Evolutionary conservation across 768 basidiomycete genomes (phyloP).

Genomic region (Termitomyces sp.): DNA sequence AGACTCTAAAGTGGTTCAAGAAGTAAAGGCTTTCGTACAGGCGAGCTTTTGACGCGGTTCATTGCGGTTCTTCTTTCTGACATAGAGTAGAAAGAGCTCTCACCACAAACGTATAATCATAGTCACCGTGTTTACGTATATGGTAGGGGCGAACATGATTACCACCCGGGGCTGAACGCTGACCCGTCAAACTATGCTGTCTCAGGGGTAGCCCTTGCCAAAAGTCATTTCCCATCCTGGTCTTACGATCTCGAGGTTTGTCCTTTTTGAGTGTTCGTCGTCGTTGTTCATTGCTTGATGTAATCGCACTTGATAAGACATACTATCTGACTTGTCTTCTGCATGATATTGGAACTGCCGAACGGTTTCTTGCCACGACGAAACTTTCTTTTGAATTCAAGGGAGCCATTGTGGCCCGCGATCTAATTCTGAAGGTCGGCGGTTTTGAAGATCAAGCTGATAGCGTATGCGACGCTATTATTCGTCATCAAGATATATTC

Average conservation of each 20-base stretch:
- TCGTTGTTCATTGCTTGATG: not conserved
- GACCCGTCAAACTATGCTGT: not conserved
- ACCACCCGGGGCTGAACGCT: not conserved
- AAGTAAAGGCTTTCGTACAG: conserved; percentile 37
- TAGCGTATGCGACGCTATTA: conserved; percentile 47
- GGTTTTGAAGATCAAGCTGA: conserved; percentile 49
- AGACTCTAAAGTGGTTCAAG: conserved; percentile 32
- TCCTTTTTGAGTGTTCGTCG: not conserved
- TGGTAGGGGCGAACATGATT: conserved; percentile 26
- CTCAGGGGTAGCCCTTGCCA: conserved; percentile 43
- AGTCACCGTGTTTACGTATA: conserved; percentile 48
- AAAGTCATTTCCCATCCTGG: conserved; percentile 45
- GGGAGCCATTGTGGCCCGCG: conserved; percentile 49
- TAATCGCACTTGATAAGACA: conserved; percentile 24
- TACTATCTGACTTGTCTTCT: conserved; percentile 49
- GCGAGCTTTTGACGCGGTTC: conserved; percentile 15
- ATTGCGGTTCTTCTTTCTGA: not conserved
- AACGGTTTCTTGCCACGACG: conserved; percentile 46
- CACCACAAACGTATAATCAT: conserved; percentile 45
- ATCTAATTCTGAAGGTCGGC: conserved; percentile 38
- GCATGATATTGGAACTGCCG: conserved; percentile 51
- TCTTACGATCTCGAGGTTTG: conserved; percentile 32
- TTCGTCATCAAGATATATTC: conserved; percentile 45
- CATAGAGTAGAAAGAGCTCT: conserved; percentile 34
- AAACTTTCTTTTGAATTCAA: conserved; percentile 57